Base-by-base conservation (phyloP, 1,284 basidiomycete genomes). In the Coniophora puteana region DNA sequence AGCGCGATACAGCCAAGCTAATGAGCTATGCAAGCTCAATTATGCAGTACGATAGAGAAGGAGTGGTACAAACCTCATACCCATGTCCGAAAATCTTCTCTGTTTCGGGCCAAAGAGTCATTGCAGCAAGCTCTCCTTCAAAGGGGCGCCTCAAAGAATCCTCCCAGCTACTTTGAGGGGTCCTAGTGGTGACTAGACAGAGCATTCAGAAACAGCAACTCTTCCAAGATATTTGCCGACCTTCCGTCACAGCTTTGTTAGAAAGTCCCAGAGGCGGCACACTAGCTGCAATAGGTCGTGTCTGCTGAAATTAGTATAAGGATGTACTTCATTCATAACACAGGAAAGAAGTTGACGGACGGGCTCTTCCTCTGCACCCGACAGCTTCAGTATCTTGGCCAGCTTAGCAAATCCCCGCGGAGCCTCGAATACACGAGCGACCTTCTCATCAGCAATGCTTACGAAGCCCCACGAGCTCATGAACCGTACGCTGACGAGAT, bases 21-120 rank as follows among this genome's bases (percentile, higher is more conserved):
- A 92, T 85, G 4, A 85, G 84, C 89, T 93, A 26, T 24, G 51
- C 41, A 46, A 46, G 13, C 38, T 10, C 16, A 43, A n/a, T n/a
- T 13, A 28, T 35, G 21, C 2, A 34, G 6, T 25, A 14, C 22
- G 8, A 24, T 16, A 31, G 17, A 10, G 46, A 36, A 49, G n/a
- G 14, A 16, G 30, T 39, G 21, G 18, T 50, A n/a, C 58, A 44
- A 49, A 92, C 87, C 75, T 99, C 96, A 58, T 97, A 98, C 24
- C 93, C 93, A 63, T 99, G 96, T 1, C 95, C 96, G 61, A 97
- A 99, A 3, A 99, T 71, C 61, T 99, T 99, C 57, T 99, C 95
- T 1, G 85, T 71, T 65, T 99, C 96, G 0, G 95, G 95, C 96
- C 96, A 99, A 0, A 99, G 74, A 0, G 95, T 98, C 11, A 80